A percentile compares a stretch with the other conserved stretches of the same genome.
Evolutionary conservation across 2,329 filamentous ascomycete species (phyloP).

Genomic region (Venturia pyrina): DNA sequence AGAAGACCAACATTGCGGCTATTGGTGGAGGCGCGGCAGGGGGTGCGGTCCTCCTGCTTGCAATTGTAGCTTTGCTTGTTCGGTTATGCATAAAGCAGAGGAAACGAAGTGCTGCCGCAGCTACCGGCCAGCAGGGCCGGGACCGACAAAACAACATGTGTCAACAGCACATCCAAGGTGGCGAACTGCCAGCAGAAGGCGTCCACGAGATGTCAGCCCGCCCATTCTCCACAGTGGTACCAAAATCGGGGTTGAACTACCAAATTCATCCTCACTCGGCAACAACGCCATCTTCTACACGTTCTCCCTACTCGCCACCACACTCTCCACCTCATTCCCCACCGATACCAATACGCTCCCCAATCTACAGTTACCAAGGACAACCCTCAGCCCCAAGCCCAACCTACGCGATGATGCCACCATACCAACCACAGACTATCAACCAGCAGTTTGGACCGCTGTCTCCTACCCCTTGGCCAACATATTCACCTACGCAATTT

Average conservation of each 20-base stretch:
- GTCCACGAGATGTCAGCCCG: not conserved
- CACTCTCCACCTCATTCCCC: not conserved
- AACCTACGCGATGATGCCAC: not conserved
- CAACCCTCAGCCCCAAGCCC: not conserved
- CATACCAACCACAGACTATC: not conserved
- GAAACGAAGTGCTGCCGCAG: not conserved
- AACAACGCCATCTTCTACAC: not conserved
- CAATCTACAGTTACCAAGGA: not conserved
- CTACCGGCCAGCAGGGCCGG: not conserved
- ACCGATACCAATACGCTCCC: not conserved
- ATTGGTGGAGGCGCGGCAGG: slow-evolving; percentile 4
- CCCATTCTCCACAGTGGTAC: not conserved
- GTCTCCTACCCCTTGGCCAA: not conserved
- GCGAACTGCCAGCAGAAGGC: not conserved
- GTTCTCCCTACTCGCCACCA: not conserved
- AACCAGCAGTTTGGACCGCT: not conserved
- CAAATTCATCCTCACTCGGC: not conserved
- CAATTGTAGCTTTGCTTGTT: not conserved
- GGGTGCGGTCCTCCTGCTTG: not conserved
- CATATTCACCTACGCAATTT: not conserved
- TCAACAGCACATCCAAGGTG: not conserved
- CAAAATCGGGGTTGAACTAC: not conserved
- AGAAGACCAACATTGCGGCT: not conserved
- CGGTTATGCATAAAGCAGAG: not conserved
- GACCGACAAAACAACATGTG: not conserved